A percentile compares a stretch with the other conserved stretches of the same genome.
phyloP scores from a whole-genome alignment of 2,329 filamentous ascomycete species.

The Gnomoniopsis smithogilvyi region DNA sequence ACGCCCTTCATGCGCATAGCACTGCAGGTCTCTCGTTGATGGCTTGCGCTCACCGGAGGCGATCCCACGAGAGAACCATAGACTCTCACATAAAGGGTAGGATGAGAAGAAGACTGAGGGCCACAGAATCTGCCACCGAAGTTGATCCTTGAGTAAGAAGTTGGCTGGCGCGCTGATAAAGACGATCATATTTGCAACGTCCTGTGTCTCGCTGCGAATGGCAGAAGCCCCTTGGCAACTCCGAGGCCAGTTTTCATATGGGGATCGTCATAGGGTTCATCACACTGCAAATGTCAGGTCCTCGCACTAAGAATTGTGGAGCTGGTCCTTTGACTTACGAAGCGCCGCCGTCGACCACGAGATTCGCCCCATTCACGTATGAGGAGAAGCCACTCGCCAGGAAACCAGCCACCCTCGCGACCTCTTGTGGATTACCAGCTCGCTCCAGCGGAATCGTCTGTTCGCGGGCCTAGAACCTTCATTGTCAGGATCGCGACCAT shows the following conservation, averaged over 20 bases:
- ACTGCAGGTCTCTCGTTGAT: too few relatives aligned
- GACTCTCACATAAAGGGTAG: too few relatives aligned
- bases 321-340: slow-evolving; percentile 26
- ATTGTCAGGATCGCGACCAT: neutral
- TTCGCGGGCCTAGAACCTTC: slow-evolving; percentile 35
- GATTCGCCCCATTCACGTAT: slow-evolving; percentile 60
- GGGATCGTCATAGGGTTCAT: slow-evolving; percentile 17
- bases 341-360: slow-evolving; percentile 61
- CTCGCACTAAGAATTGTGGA: neutral
- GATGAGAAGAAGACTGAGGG: too few relatives aligned
- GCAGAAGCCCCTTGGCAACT: too few relatives aligned
- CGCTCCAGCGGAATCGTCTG: slow-evolving; percentile 55
- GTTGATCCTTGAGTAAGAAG: too few relatives aligned
- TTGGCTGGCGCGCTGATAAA: too few relatives aligned
- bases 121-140: too few relatives aligned
- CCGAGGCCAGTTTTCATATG: neutral
- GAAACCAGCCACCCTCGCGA: slow-evolving; percentile 59
- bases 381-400: slow-evolving; percentile 60
- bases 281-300: slow-evolving; percentile 2
- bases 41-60: too few relatives aligned
- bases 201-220: too few relatives aligned
- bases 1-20: too few relatives aligned
- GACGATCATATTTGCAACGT: too few relatives aligned
- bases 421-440: slow-evolving; percentile 54
- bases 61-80: too few relatives aligned